phyloP scores from a whole-genome alignment of 306 rosid genomes.

The Sechiopsis laciniata region DNA sequence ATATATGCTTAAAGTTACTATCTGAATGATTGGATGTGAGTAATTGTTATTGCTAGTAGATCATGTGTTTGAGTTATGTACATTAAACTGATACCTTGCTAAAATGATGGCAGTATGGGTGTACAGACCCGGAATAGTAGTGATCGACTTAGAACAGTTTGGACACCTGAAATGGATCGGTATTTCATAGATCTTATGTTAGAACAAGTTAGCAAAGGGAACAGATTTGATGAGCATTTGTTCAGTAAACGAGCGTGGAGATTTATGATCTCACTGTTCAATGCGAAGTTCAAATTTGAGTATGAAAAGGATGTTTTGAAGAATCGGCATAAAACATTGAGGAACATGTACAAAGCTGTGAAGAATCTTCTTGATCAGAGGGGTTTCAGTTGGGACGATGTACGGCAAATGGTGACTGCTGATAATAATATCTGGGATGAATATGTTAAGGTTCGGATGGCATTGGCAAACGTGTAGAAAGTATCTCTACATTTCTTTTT shows the following conservation, averaged over 20 bases:
- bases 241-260: slow-evolving; percentile 70
- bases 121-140: slow-evolving; percentile 29
- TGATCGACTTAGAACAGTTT: slow-evolving; percentile 60
- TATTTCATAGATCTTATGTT: slow-evolving; percentile 66
- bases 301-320: slow-evolving; percentile 73
- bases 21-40: background rate
- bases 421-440: slow-evolving; percentile 66
- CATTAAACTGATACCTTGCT: background rate
- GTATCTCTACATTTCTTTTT: slow-evolving; percentile 18
- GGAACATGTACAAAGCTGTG: slow-evolving; percentile 53
- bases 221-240: slow-evolving; percentile 55
- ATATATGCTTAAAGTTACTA: background rate
- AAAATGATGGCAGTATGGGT: slow-evolving; percentile 12
- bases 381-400: slow-evolving; percentile 70
- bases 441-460: slow-evolving; percentile 47
- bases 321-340: slow-evolving; percentile 60
- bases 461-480: background rate
- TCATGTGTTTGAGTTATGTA: slow-evolving; percentile 4
- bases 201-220: slow-evolving; percentile 48
- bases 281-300: slow-evolving; percentile 55
- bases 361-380: slow-evolving; percentile 45
- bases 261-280: slow-evolving; percentile 53
- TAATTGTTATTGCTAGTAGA: background rate
- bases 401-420: slow-evolving; percentile 58
- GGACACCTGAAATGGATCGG: slow-evolving; percentile 78